Conservation (phyloP, 805 yeast species). For the Cyberlindnera subsufficiens region DNA sequence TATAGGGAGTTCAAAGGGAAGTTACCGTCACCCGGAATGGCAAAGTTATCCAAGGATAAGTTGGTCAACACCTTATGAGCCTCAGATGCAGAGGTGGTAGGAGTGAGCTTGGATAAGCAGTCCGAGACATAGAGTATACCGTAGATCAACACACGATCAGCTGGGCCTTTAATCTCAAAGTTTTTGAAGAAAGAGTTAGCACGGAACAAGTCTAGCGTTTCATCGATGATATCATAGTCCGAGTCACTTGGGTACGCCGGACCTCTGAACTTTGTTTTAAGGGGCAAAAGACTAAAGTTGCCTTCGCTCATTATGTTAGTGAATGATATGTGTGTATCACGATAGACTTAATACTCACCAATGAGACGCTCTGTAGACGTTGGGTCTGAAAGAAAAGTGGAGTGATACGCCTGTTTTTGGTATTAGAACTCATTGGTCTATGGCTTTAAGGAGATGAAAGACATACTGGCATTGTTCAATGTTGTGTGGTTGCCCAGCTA, state of each 20-base stretch:
- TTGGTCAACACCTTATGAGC: slow-evolving; percentile 71
- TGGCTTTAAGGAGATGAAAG: no score
- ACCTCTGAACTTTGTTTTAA: slow-evolving; percentile 80
- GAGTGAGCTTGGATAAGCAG: slow-evolving; percentile 60
- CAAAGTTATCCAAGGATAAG: slow-evolving; percentile 79
- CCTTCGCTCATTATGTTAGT: slow-evolving; percentile 23
- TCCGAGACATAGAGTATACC: slow-evolving; percentile 89
- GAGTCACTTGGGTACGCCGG: slow-evolving; percentile 78
- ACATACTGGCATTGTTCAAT: not conserved
- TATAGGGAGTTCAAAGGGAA: slow-evolving; percentile 81
- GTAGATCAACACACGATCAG: slow-evolving; percentile 88
- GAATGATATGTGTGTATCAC: not conserved
- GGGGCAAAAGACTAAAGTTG: slow-evolving; percentile 78
- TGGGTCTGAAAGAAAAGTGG: slow-evolving; percentile 66
- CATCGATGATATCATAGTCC: slow-evolving; percentile 90
- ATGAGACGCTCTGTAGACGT: slow-evolving; percentile 53
- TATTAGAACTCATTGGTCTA: not conserved
- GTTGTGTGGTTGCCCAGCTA: not conserved
- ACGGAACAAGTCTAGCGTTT: slow-evolving; percentile 82
- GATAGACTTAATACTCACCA: slow-evolving; percentile 31
- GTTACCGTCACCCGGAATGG: slow-evolving; percentile 92
- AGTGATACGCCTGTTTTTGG: slow-evolving; percentile 58
- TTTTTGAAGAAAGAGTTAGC: slow-evolving; percentile 96
- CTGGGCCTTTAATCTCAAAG: slow-evolving; percentile 93
- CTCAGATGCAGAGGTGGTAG: slow-evolving; percentile 45